Percentiles rank a stretch among this genome's conserved stretches.
phyloP scores from a whole-genome alignment of 306 rosid species.

The Cicer arietinum region DNA sequence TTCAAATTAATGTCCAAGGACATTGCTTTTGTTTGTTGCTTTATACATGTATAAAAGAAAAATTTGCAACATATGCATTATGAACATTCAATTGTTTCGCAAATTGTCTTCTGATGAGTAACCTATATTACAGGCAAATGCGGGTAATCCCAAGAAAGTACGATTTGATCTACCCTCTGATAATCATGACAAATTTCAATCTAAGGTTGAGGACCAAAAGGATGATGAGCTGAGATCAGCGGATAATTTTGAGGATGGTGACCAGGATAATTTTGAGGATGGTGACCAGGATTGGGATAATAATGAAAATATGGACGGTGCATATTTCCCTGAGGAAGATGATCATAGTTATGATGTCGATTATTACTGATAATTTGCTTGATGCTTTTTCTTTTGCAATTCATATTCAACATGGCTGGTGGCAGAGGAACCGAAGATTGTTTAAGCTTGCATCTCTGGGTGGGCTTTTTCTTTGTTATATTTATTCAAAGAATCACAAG shows the following conservation, averaged over 20 bases:
- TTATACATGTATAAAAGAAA: background rate
- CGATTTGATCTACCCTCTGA: constrained; percentile 39
- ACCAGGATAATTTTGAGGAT: constrained; percentile 31
- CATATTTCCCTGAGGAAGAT: constrained; percentile 36
- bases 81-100: background rate
- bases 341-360: constrained; percentile 36
- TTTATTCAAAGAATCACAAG: background rate
- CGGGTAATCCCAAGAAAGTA: constrained; percentile 42
- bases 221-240: constrained; percentile 34
- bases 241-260: constrained; percentile 36
- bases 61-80: background rate
- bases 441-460: constrained; percentile 6
- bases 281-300: constrained; percentile 20
- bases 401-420: constrained; percentile 17
- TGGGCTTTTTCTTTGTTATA: background rate
- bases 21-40: background rate
- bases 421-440: background rate
- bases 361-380: constrained; percentile 16
- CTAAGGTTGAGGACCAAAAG: constrained; percentile 10
- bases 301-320: constrained; percentile 30
- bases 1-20: background rate
- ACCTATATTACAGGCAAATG: constrained; percentile 32
- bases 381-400: constrained; percentile 7
- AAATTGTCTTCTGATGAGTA: constrained; percentile 15
- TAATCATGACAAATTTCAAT: constrained; percentile 1